Percentiles rank a stretch among this genome's conserved stretches.
Conservation (phyloP, 768 basidiomycete species). For the Udeniomyces megalosporus region DNA sequence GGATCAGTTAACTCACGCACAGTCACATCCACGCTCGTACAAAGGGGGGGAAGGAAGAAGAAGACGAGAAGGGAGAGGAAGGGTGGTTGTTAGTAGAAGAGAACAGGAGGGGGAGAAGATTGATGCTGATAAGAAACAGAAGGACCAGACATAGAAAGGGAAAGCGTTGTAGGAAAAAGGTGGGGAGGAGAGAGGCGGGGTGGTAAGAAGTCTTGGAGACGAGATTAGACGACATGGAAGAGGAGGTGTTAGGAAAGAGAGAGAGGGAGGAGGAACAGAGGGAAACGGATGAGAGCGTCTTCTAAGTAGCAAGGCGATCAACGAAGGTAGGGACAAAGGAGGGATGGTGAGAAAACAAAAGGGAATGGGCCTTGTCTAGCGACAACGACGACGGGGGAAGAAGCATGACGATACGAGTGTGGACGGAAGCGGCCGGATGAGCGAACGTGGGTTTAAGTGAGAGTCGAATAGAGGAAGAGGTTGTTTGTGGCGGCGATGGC, state of each 20-base stretch:
- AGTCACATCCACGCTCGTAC: too few species aligned
- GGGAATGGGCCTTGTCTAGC: background rate
- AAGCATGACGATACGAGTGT: background rate
- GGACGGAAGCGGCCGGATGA: background rate
- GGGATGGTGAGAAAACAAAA: background rate
- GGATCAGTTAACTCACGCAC: too few species aligned
- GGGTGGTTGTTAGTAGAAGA: background rate
- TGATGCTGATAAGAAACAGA: background rate
- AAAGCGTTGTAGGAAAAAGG: background rate
- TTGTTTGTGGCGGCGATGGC: conserved; percentile 97
- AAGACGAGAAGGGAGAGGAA: background rate
- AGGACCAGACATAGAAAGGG: background rate
- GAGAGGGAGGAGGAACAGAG: background rate
- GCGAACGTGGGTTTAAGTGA: background rate
- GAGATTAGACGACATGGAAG: background rate
- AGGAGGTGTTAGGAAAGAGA: background rate
- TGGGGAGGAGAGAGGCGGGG: background rate
- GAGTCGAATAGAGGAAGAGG: conserved; percentile 43
- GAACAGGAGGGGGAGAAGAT: background rate
- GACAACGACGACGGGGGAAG: background rate
- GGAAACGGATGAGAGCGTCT: background rate
- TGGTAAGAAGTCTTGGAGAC: background rate
- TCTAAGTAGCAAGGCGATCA: too few species aligned
- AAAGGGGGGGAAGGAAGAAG: background rate
- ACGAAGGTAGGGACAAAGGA: background rate